phyloP scores from a whole-genome alignment of 1,284 basidiomycete species.

The Trichosporon faecale region DNA sequence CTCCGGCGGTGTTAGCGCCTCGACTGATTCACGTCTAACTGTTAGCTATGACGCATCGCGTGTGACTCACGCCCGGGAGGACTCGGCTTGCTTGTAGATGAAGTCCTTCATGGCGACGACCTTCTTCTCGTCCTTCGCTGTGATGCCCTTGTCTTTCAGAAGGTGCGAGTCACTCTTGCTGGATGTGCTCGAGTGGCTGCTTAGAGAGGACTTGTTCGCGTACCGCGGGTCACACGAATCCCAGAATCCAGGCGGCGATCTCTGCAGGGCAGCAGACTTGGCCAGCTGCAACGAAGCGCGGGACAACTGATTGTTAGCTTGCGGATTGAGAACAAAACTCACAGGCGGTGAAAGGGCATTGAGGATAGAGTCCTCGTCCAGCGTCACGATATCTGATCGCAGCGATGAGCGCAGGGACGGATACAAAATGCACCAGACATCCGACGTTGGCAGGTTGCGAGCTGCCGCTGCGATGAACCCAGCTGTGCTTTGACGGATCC shows the following conservation, averaged over 20 bases:
- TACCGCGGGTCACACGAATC: conserved; percentile 41
- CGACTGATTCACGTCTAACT: conserved; percentile 34
- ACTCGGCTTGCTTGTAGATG: conserved; percentile 74
- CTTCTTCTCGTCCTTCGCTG: conserved; percentile 43
- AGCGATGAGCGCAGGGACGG: conserved; percentile 82
- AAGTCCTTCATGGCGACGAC: conserved; percentile 74
- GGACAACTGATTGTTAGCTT: conserved; percentile 58
- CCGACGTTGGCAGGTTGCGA: conserved; percentile 71
- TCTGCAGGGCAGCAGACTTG: conserved; percentile 54
- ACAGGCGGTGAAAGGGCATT: conserved; percentile 74
- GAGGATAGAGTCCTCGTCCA: conserved; percentile 72
- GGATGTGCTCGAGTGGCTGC: conserved; percentile 7
- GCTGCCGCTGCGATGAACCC: conserved; percentile 82
- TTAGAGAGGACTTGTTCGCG: conserved; percentile 15
- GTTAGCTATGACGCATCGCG: conserved; percentile 11
- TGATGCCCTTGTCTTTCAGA: conserved; percentile 55
- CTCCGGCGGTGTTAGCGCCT: conserved; percentile 26
- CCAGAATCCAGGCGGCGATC: conserved; percentile 65
- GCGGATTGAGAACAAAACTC: conserved; percentile 37
- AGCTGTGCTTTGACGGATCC: conserved; percentile 89
- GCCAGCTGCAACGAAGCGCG: conserved; percentile 80
- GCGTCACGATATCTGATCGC: conserved; percentile 73
- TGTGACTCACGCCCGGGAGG: conserved; percentile 58
- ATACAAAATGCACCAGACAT: conserved; percentile 95
- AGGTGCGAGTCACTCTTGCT: conserved; percentile 1